Conservation (phyloP, 2,329 filamentous ascomycete species). For the Calonectria pauciramosa region DNA sequence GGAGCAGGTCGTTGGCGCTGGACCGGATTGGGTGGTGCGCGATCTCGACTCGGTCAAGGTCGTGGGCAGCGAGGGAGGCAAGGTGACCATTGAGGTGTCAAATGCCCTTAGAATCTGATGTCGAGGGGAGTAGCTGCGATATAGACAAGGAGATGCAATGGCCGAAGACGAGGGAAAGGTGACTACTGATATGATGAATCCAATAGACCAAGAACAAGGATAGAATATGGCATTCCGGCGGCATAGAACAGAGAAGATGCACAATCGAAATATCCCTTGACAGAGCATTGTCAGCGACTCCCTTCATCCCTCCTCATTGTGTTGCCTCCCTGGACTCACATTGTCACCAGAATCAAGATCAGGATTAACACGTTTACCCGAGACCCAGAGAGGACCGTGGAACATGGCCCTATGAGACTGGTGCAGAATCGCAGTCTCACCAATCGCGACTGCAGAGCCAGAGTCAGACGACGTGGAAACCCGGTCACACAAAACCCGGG, state of each 20-base stretch:
- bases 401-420: neutral
- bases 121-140: neutral
- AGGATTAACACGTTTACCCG: neutral
- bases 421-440: neutral
- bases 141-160: constrained; percentile 24
- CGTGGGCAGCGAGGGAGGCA: constrained; percentile 67
- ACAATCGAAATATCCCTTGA: constrained; percentile 13
- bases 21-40: constrained; percentile 89
- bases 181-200: constrained; percentile 3
- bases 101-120: constrained; percentile 64
- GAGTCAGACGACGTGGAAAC: neutral
- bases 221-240: constrained; percentile 13
- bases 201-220: constrained; percentile 15
- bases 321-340: constrained; percentile 1
- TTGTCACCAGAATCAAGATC: neutral
- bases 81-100: constrained; percentile 76
- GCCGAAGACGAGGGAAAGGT: neutral
- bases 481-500: neutral
- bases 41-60: constrained; percentile 83
- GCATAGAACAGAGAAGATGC: constrained; percentile 8
- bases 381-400: neutral
- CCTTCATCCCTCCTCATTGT: neutral
- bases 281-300: neutral
- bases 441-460: neutral
- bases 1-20: constrained; percentile 78